These are phyloP conservation scores for Ophiostoma australiae DNA, from an alignment of 2,329 filamentous ascomycete species.

Conservation along the genomic window DNA sequence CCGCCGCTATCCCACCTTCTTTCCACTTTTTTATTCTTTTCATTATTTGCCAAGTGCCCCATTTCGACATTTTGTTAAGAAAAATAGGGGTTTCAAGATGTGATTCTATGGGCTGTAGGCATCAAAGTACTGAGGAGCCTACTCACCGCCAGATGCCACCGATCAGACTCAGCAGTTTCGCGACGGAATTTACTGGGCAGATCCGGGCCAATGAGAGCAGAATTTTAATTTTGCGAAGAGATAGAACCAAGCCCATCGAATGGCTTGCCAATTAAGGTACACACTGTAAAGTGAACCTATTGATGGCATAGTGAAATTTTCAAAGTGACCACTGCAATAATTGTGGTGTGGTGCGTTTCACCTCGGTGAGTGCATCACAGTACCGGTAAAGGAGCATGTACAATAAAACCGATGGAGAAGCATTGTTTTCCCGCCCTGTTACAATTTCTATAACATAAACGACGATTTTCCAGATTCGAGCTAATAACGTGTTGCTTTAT, in stretches of 20 bases:
- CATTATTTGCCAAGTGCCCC: not conserved
- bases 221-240: not conserved
- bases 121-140: not conserved
- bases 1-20: not conserved
- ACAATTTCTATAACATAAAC: too few relatives aligned
- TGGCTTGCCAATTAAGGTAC: too few relatives aligned
- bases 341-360: not conserved
- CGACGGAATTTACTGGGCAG: not conserved
- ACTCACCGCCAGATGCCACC: not conserved
- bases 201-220: not conserved
- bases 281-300: not conserved
- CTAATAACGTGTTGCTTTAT: too few relatives aligned
- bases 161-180: not conserved
- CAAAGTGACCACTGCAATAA: too few relatives aligned
- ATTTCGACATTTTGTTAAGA: constrained; percentile 2
- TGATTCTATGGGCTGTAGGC: too few relatives aligned
- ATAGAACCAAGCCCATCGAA: not conserved
- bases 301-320: not conserved
- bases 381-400: not conserved
- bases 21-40: not conserved
- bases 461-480: too few relatives aligned
- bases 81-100: too few relatives aligned
- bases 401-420: not conserved
- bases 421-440: not conserved
- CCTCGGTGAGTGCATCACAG: not conserved